These are phyloP conservation scores for Byssothecium circinans DNA, from an alignment of 2,329 filamentous ascomycete species.

Conservation along the genomic window DNA sequence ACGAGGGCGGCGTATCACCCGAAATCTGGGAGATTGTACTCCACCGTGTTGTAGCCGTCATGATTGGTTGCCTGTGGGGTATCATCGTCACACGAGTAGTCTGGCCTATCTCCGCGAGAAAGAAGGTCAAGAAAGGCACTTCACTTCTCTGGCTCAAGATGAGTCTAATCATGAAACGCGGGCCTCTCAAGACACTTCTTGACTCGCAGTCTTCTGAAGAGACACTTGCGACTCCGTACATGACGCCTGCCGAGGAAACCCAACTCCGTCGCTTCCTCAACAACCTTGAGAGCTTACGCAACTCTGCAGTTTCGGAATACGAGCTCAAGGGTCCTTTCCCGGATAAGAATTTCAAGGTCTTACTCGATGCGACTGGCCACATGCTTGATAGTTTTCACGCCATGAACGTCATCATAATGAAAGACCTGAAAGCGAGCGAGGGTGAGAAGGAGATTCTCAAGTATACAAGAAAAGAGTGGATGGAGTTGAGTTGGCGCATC, in stretches of 20 bases:
- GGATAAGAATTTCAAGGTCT: conserved; percentile 67
- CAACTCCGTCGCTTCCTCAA: conserved; percentile 78
- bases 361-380: conserved; percentile 77
- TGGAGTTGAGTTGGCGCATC: conserved; percentile 81
- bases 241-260: conserved; percentile 84
- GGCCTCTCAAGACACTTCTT: conserved; percentile 74
- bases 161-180: conserved; percentile 93
- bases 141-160: conserved; percentile 92
- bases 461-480: conserved; percentile 77
- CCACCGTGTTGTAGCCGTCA: conserved; percentile 84
- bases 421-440: conserved; percentile 71
- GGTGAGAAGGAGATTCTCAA: conserved; percentile 80
- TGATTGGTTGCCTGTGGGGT: conserved; percentile 87
- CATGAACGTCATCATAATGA: conserved; percentile 89
- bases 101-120: conserved; percentile 89
- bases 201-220: conserved; percentile 34
- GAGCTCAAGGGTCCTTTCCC: conserved; percentile 88
- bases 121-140: conserved; percentile 85
- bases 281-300: conserved; percentile 72
- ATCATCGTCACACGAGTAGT: conserved; percentile 85
- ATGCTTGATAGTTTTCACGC: conserved; percentile 94
- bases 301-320: conserved; percentile 79
- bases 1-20: conserved; percentile 82
- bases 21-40: conserved; percentile 85
- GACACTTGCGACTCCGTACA: conserved; percentile 61